Conservation (phyloP, 345 rosid genomes). For the Acer yangbiense region DNA sequence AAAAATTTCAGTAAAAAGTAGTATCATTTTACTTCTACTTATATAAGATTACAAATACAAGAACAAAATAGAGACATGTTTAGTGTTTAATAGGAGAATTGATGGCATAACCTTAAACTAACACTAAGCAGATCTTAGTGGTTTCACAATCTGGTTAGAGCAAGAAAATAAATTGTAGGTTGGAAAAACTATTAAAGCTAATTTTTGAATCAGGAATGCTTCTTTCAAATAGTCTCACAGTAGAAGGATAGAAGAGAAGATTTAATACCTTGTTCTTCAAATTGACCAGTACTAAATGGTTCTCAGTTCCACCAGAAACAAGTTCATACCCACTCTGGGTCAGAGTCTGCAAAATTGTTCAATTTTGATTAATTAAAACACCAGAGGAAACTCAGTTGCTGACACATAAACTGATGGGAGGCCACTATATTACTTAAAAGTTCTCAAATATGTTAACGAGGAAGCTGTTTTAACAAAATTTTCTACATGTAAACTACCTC, state of each 20-base stretch:
- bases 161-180: too few species aligned
- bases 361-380: constrained; percentile 12
- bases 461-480: constrained; percentile 6
- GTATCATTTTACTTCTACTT: not conserved
- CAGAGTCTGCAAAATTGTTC: constrained; percentile 57
- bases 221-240: not conserved
- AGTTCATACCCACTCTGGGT: constrained; percentile 70
- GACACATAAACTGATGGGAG: not conserved
- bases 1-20: not conserved
- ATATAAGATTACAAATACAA: not conserved
- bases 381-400: not conserved
- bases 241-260: constrained; percentile 13
- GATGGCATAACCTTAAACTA: too few species aligned
- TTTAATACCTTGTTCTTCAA: constrained; percentile 78
- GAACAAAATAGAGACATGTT: not conserved
- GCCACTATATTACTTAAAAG: not conserved
- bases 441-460: not conserved
- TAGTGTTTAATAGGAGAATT: not conserved
- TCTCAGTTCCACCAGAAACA: constrained; percentile 98
- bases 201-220: too few species aligned
- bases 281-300: constrained; percentile 96
- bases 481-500: constrained; percentile 48
- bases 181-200: too few species aligned
- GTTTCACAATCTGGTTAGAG: too few species aligned
- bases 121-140: too few species aligned